These are phyloP conservation scores for Salix purpurea DNA, from an alignment of 345 rosid genomes.

Conservation along the genomic window DNA sequence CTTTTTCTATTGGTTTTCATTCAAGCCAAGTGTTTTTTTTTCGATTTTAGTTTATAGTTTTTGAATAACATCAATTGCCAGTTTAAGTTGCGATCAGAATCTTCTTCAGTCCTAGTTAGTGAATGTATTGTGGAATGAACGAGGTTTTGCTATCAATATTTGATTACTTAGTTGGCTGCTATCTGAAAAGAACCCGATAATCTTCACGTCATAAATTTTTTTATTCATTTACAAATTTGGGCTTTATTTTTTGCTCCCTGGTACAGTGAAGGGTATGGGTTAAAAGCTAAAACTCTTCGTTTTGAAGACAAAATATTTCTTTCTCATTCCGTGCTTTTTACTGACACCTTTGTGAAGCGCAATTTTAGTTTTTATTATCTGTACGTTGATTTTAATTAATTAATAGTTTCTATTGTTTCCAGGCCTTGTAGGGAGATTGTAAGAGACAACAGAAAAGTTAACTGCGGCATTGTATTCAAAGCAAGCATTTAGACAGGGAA, in stretches of 20 bases:
- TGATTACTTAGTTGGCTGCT: neutral
- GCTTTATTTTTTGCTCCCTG: neutral
- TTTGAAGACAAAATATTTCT: neutral
- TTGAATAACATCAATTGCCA: neutral
- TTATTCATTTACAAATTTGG: neutral
- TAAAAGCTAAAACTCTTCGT: neutral
- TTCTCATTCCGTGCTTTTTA: neutral
- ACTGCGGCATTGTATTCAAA: conserved; percentile 5
- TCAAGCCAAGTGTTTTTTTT: neutral
- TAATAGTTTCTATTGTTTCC: neutral
- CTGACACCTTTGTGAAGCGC: neutral
- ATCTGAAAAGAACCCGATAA: neutral
- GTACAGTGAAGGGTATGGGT: neutral
- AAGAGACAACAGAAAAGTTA: conserved; percentile 7
- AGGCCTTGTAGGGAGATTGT: conserved; percentile 20
- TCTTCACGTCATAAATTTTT: neutral
- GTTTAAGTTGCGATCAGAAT: neutral
- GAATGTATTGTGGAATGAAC: neutral
- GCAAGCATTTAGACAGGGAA: neutral
- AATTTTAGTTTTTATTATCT: neutral
- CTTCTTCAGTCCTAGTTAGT: neutral
- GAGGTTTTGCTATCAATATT: neutral
- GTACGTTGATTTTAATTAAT: neutral
- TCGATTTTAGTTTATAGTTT: neutral
- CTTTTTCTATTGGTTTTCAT: conserved; percentile 1